Conservation (phyloP, 495 filamentous ascomycete genomes). For the Trichoderma asperelloides region DNA sequence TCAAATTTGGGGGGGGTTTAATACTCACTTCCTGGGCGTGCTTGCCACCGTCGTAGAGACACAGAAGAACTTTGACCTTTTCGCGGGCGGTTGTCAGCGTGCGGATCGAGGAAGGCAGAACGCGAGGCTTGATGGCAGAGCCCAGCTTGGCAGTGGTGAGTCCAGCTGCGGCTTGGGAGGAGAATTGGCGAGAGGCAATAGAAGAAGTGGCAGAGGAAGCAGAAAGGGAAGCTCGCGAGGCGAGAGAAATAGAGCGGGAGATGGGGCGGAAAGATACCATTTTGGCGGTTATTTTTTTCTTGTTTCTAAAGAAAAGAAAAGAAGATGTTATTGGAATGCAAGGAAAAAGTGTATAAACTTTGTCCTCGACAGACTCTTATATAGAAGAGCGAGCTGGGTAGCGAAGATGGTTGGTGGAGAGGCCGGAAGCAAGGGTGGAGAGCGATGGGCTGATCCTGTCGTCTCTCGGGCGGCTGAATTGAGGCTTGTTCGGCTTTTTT, state of each 20-base stretch:
- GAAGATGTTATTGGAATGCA: background rate
- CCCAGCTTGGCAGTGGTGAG: background rate
- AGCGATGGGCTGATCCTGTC: slow-evolving; percentile 6
- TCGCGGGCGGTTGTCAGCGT: slow-evolving; percentile 22
- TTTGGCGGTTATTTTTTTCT: background rate
- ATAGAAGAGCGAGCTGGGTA: background rate
- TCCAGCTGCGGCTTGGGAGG: slow-evolving; percentile 2
- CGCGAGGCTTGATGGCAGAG: background rate
- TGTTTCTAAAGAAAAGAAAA: background rate
- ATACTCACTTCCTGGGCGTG: slow-evolving; percentile 41
- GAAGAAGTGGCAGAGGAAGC: background rate
- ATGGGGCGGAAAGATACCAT: slow-evolving; percentile 9
- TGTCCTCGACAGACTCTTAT: background rate
- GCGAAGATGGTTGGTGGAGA: background rate
- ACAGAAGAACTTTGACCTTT: slow-evolving; percentile 50
- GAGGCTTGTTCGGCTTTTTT: background rate
- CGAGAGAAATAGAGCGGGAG: background rate
- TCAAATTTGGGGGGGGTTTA: background rate
- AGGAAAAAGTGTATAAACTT: too few relatives aligned
- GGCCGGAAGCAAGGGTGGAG: background rate
- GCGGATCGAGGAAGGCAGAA: background rate
- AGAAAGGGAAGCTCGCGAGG: background rate
- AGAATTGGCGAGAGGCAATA: background rate
- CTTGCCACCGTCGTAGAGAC: slow-evolving; percentile 47
- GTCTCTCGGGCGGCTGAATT: background rate